Evolutionary conservation across 495 filamentous ascomycete species (phyloP).

Genomic region (Trichodelitschia bisporula): DNA sequence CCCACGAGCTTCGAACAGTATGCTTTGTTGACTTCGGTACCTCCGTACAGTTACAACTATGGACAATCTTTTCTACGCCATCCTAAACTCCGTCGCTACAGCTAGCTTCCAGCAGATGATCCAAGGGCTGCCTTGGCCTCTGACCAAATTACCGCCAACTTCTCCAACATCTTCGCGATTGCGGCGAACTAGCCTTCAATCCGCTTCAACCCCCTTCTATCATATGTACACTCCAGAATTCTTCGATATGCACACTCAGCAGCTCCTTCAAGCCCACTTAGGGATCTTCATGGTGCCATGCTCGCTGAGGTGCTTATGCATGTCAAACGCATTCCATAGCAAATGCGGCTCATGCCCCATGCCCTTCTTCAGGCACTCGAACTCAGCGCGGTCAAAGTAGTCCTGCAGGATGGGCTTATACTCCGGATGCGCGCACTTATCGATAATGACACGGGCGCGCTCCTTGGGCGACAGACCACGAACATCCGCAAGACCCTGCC

Average conservation of each 20-base stretch:
- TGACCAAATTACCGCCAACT: no score
- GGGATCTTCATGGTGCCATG: slow-evolving; percentile 67
- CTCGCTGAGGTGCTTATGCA: slow-evolving; percentile 62
- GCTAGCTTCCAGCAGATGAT: no score
- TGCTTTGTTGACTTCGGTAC: no score
- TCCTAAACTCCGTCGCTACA: no score
- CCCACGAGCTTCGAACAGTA: no score
- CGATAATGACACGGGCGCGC: slow-evolving; percentile 64
- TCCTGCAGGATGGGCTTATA: slow-evolving; percentile 62
- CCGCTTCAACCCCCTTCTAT: not conserved
- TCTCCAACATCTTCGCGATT: no score
- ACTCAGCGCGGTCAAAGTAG: slow-evolving; percentile 74
- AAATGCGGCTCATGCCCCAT: slow-evolving; percentile 81
- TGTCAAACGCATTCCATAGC: slow-evolving; percentile 63
- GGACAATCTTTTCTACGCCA: no score
- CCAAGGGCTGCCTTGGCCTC: no score
- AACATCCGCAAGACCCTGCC: slow-evolving; percentile 54
- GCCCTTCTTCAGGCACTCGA: slow-evolving; percentile 65
- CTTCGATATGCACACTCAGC: not conserved
- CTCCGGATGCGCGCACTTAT: slow-evolving; percentile 70
- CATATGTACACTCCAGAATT: not conserved
- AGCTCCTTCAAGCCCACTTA: slow-evolving; percentile 19
- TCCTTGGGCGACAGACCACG: slow-evolving; percentile 59
- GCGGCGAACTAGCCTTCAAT: no score
- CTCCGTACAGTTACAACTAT: no score